Evolutionary conservation across 805 yeast genomes (phyloP).

Genomic region (Komagataella ulmi): DNA sequence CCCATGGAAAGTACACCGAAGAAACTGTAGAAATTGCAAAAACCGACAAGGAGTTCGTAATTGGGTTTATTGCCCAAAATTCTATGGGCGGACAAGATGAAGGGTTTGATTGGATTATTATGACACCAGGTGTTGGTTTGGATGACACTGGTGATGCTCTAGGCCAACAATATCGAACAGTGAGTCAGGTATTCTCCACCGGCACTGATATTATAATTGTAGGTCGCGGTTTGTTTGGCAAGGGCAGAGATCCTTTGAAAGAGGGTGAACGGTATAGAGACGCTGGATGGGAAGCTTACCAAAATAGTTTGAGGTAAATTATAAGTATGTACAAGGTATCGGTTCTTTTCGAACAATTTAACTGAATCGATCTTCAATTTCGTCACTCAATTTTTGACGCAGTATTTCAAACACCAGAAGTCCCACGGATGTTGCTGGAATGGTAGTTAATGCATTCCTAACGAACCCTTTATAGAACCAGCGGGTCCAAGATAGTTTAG

Average conservation of each 20-base stretch:
- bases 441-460: constrained; percentile 55
- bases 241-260: constrained; percentile 79
- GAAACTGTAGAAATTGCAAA: constrained; percentile 82
- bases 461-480: constrained; percentile 74
- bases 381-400: constrained; percentile 29
- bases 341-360: neutral
- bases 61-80: constrained; percentile 93
- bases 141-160: constrained; percentile 93
- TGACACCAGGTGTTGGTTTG: constrained; percentile 98
- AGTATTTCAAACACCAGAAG: constrained; percentile 73
- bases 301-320: constrained; percentile 19
- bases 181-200: constrained; percentile 62
- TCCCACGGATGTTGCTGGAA: constrained; percentile 87
- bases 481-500: constrained; percentile 41
- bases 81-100: constrained; percentile 74
- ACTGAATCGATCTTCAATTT: constrained; percentile 6
- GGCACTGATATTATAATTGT: constrained; percentile 96
- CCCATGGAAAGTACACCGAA: constrained; percentile 80
- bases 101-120: constrained; percentile 88
- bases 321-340: neutral
- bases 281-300: constrained; percentile 94
- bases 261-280: constrained; percentile 83
- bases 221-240: constrained; percentile 94
- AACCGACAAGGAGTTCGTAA: constrained; percentile 75
- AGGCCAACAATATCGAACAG: constrained; percentile 96